These are phyloP conservation scores for Citrullus amarus DNA, from an alignment of 306 rosid species.

Conservation along the genomic window DNA sequence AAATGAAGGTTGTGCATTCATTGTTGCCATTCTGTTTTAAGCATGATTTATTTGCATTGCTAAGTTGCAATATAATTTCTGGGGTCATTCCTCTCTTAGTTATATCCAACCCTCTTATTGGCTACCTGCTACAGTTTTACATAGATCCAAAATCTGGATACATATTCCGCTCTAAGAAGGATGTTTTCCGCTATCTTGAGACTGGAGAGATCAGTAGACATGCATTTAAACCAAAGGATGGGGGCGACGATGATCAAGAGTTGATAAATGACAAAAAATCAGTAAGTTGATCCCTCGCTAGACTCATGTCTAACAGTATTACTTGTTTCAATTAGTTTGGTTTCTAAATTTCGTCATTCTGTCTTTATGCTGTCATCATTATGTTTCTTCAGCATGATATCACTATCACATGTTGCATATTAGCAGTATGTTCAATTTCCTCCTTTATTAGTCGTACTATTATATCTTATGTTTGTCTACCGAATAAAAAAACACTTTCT, in stretches of 20 bases:
- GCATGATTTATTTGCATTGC: not conserved
- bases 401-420: not conserved
- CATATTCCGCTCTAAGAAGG: constrained; percentile 36
- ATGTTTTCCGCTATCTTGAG: constrained; percentile 26
- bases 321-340: not conserved
- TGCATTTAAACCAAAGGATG: constrained; percentile 29
- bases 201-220: constrained; percentile 29
- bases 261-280: constrained; percentile 13
- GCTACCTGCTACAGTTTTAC: constrained; percentile 24
- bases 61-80: not conserved
- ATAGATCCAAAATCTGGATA: constrained; percentile 38
- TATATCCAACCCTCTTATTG: not conserved
- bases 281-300: constrained; percentile 17
- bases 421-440: not conserved
- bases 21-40: too few relatives aligned
- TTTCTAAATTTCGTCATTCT: not conserved
- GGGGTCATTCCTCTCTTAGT: not conserved
- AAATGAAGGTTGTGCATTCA: too few relatives aligned
- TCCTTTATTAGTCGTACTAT: not conserved
- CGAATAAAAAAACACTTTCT: too few relatives aligned
- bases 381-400: not conserved
- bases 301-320: not conserved
- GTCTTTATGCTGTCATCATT: not conserved
- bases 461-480: not conserved
- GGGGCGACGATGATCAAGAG: constrained; percentile 10